Percentiles rank a stretch among this genome's conserved stretches.
Evolutionary conservation across 148 eudicot genomes (phyloP).

Genomic region (Diospyros kaki): DNA sequence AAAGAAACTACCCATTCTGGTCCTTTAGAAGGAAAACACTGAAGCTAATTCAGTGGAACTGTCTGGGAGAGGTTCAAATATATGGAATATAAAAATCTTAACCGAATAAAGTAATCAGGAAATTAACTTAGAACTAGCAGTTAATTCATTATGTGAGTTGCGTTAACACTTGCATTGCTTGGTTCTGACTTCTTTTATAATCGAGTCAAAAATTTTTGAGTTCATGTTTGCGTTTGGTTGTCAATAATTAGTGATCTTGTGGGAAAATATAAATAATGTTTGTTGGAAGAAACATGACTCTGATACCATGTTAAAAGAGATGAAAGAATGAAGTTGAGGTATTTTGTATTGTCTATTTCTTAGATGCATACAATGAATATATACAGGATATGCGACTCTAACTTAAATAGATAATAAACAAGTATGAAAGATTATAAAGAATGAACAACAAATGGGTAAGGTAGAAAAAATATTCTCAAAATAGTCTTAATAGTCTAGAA

Average conservation of each 20-base stretch:
- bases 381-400: too few relatives aligned
- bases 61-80: neutral
- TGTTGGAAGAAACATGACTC: too few relatives aligned
- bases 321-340: too few relatives aligned
- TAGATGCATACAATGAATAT: too few relatives aligned
- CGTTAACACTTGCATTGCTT: neutral
- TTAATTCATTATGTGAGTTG: neutral
- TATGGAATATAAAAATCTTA: neutral
- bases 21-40: neutral
- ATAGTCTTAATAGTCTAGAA: too few relatives aligned
- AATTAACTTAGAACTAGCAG: neutral
- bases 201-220: neutral
- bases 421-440: too few relatives aligned
- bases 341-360: neutral
- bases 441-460: too few relatives aligned
- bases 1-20: neutral
- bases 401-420: too few relatives aligned
- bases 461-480: too few relatives aligned
- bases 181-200: neutral
- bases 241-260: neutral
- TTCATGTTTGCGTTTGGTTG: neutral
- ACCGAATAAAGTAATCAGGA: too few relatives aligned
- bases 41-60: neutral
- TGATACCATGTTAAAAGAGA: too few relatives aligned
- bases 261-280: neutral